Percentiles rank a stretch among this genome's conserved stretches.
These are phyloP conservation scores for Cryoendolithus antarcticus DNA, from an alignment of 2,329 filamentous ascomycete species.

Conservation along the genomic window DNA sequence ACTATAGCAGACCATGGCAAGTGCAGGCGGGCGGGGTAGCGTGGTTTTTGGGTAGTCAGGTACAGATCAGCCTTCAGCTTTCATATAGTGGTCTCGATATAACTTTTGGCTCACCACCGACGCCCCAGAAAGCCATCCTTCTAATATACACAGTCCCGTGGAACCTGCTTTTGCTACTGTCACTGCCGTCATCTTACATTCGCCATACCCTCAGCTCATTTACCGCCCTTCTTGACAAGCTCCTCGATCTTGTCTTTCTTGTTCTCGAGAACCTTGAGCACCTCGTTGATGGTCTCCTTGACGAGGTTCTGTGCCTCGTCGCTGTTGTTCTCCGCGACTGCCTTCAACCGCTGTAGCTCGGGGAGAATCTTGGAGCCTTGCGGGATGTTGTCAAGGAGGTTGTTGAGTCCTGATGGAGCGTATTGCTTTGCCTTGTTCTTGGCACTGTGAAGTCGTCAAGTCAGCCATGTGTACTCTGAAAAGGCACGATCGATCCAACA, in stretches of 20 bases:
- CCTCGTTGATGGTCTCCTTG: slow-evolving; percentile 55
- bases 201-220: background rate
- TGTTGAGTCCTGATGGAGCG: slow-evolving; percentile 28
- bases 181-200: too few relatives aligned
- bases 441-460: background rate
- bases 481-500: slow-evolving; percentile 38
- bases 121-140: too few relatives aligned
- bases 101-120: too few relatives aligned
- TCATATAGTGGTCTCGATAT: too few relatives aligned
- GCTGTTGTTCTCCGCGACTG: slow-evolving; percentile 55
- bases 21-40: too few relatives aligned
- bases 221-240: slow-evolving; percentile 35
- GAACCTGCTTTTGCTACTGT: too few relatives aligned
- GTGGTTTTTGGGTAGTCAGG: too few relatives aligned
- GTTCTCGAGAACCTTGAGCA: slow-evolving; percentile 52
- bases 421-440: background rate
- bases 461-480: slow-evolving; percentile 31
- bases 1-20: too few relatives aligned
- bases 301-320: slow-evolving; percentile 58
- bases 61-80: too few relatives aligned
- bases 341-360: slow-evolving; percentile 52
- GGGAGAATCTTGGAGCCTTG: slow-evolving; percentile 51
- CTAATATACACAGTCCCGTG: too few relatives aligned
- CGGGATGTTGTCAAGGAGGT: slow-evolving; percentile 55
- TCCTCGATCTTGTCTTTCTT: slow-evolving; percentile 46